Evolutionary conservation across 164 flowering plant genomes (phyloP), one percentile per base, ranked within the genome.

Genomic region (Nymphaea colorata): DNA sequence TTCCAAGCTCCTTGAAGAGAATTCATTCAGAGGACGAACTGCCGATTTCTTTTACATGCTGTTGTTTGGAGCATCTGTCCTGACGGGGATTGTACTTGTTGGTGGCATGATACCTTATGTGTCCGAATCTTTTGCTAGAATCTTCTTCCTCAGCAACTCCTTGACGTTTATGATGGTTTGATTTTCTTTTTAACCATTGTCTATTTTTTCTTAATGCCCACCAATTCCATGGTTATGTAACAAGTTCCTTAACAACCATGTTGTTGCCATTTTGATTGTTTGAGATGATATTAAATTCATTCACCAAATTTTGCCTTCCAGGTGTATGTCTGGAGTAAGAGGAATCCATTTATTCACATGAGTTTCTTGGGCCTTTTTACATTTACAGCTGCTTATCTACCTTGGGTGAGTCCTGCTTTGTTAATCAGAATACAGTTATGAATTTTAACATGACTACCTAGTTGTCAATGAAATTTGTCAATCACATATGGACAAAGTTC

Each of bases 321-420:
- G 99, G 99, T 95, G 43, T 95, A 95, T 80, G 98, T 95, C 41
- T 95, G 99, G 99, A 95, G 99, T 88, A 95, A 95, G 81, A 98
- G 90, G 78, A 92, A 92, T 78, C 99, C 99, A 16, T 92, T 72
- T 66, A 95, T 95, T 70, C 99, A 88, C 71, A 95, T 95, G 99
- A 95, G 99, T 74, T 95, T 95, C 83, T 77, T 95, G 84, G 99
- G 99, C 11, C 87, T 95, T 6, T 95, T 95, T 77, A 95, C 98
- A 64, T 95, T 95, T 74, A 95, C 99, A 42, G 99, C 99, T 61
- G 98, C 96, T 66, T 92, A 95, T 79, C 79, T 95, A 41, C 99
- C 99, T 70, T 95, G 99, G 99, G 99, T 95, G 71, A 82, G 91
- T 5, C n/a, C 59, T 55, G 12, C 59, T 55, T 8, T 55, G 44